Base-by-base conservation (phyloP, 2,329 filamentous ascomycete species). In the Bipolaris sorokiniana region DNA sequence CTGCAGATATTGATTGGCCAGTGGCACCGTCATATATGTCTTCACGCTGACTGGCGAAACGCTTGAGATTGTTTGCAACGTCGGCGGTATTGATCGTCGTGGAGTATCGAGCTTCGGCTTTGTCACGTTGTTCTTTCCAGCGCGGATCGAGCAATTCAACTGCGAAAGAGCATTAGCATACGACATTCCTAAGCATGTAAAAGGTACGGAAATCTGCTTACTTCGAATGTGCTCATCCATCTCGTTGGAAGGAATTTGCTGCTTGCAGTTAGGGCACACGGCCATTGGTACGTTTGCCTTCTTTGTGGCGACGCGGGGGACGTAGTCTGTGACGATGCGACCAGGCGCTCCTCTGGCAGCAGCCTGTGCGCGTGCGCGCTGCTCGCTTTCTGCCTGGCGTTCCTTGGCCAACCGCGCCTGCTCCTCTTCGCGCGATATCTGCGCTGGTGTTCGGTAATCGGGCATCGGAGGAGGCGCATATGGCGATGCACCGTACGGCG, bases 121-220 rank as follows among this genome's bases (percentile, higher is more conserved):
- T 96, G 56, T 91, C 90, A 66, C 92, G 92, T 75, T 98, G 93
- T 74, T 97, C 93, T 75, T 96, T 96, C 93, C 94, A 98, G 57
- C 90, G 86, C 0, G 94, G 94, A 74, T 98, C 94, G 57, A 97
- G 85, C 45, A 97, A 84, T 78, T 98, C 94, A 73, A 98, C 83
- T 84, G 44, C n/a, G 40, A 48, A 7, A 42, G 6, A 28, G 13
- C n/a, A 65, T 82, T 76, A 84, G 77, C 40, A 60, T 36, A 9
- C n/a, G n/a, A n/a, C 40, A 6, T 34, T 33, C 5, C 18, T 33
- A 15, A 7, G 61, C 58, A 47, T 11, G 20, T 6, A 6, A 44
- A 48, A 15, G 40, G 16, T 46, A 16, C n/a, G 49, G 38, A n/a
- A 20, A 26, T 23, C 13, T 37, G 67, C 83, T 78, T 80, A 89